Percentiles rank a stretch among this genome's conserved stretches.
These are phyloP conservation scores for Aspergillus chevalieri DNA, from an alignment of 2,329 filamentous ascomycete species.

Conservation along the genomic window DNA sequence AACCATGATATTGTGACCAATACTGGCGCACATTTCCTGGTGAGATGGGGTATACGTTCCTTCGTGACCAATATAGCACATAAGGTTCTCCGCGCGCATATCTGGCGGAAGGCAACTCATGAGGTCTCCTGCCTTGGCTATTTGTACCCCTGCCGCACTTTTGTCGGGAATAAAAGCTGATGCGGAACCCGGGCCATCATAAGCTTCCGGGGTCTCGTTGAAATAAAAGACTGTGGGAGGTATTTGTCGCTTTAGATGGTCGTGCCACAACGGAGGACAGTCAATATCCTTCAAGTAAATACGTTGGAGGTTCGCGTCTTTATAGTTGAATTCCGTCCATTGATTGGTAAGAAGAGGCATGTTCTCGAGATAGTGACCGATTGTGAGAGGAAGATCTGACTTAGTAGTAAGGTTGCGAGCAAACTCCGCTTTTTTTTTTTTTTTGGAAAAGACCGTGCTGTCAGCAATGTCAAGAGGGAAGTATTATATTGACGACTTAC, in stretches of 20 bases:
- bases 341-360: conserved; percentile 80
- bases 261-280: conserved; percentile 79
- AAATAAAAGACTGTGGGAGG: conserved; percentile 82
- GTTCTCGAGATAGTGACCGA: conserved; percentile 82
- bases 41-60: conserved; percentile 94
- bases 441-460: not conserved
- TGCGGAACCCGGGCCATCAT: conserved; percentile 49
- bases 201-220: conserved; percentile 66
- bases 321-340: conserved; percentile 68
- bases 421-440: conserved; percentile 59
- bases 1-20: conserved; percentile 98
- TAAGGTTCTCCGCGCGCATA: conserved; percentile 92
- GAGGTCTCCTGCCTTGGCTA: conserved; percentile 74
- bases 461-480: conserved; percentile 8
- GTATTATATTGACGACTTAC: conserved; percentile 41
- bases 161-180: conserved; percentile 38
- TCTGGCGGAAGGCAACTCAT: conserved; percentile 85
- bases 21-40: conserved; percentile 92
- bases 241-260: conserved; percentile 69
- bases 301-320: conserved; percentile 72
- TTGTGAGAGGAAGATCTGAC: conserved; percentile 73
- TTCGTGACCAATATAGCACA: conserved; percentile 98
- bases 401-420: conserved; percentile 73
- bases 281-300: conserved; percentile 97
- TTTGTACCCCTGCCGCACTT: conserved; percentile 45